Percentiles rank a stretch among this genome's conserved stretches.
Evolutionary conservation across 192 early-diverging fungal genomes (phyloP).

Genomic region (Podila epigama): DNA sequence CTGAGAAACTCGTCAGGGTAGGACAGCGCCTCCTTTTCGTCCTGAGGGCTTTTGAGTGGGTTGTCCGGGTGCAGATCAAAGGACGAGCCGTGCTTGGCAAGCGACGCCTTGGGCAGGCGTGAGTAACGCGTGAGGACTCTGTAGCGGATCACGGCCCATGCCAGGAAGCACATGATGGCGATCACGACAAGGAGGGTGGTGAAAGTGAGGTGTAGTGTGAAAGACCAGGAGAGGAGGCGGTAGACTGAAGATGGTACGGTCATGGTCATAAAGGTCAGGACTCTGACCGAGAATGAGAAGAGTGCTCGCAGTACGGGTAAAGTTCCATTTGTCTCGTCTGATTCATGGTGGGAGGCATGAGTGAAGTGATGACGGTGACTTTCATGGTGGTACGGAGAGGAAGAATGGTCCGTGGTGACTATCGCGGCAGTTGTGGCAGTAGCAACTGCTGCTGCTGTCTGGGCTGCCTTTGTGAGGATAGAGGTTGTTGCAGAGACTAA

Average conservation of each 20-base stretch:
- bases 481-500: neutral
- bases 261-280: constrained; percentile 59
- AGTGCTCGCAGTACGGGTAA: constrained; percentile 25
- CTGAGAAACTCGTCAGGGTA: constrained; percentile 81
- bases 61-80: constrained; percentile 83
- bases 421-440: neutral
- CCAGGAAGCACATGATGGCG: constrained; percentile 36
- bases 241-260: constrained; percentile 60
- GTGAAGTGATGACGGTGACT: neutral
- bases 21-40: constrained; percentile 60
- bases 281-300: constrained; percentile 41
- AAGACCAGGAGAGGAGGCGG: constrained; percentile 65
- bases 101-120: constrained; percentile 63
- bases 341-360: neutral
- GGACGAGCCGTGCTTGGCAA: constrained; percentile 45
- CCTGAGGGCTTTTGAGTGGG: constrained; percentile 52
- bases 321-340: neutral
- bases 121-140: constrained; percentile 76
- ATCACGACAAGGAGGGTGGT: constrained; percentile 58
- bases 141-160: constrained; percentile 75
- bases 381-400: no score
- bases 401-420: neutral
- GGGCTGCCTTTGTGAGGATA: constrained; percentile 5
- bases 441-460: constrained; percentile 5
- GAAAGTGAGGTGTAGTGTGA: constrained; percentile 69